These are phyloP conservation scores for Leccinellum rugosiceps DNA, from an alignment of 768 basidiomycete species.

Conservation along the genomic window DNA sequence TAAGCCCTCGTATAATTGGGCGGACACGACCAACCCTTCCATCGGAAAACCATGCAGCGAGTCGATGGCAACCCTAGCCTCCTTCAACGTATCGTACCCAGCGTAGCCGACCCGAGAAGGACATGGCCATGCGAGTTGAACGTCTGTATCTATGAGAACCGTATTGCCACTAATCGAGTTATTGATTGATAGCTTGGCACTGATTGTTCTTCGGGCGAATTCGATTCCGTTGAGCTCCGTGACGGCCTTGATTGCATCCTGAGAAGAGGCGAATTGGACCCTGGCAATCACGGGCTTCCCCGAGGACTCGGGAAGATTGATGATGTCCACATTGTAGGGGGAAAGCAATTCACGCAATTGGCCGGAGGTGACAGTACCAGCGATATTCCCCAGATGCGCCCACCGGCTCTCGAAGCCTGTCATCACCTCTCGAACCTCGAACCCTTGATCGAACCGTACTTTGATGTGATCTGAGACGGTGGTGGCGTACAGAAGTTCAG, in stretches of 20 bases:
- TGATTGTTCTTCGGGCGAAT: slow-evolving; percentile 39
- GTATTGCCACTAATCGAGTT: slow-evolving; percentile 35
- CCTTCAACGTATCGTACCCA: slow-evolving; percentile 51
- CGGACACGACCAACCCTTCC: slow-evolving; percentile 42
- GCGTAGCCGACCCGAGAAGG: slow-evolving; percentile 57
- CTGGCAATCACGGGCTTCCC: slow-evolving; percentile 32
- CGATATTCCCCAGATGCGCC: slow-evolving; percentile 53
- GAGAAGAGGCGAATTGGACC: slow-evolving; percentile 46
- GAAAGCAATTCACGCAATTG: slow-evolving; percentile 39
- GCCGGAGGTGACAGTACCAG: slow-evolving; percentile 29
- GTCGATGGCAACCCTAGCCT: slow-evolving; percentile 51
- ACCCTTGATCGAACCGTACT: slow-evolving; percentile 58
- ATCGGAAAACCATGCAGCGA: slow-evolving; percentile 37
- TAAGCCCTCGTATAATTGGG: slow-evolving; percentile 50
- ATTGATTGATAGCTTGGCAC: slow-evolving; percentile 44
- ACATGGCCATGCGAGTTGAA: slow-evolving; percentile 58
- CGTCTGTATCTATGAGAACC: slow-evolving; percentile 48
- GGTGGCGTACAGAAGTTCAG: slow-evolving; percentile 25
- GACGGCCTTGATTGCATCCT: slow-evolving; percentile 53
- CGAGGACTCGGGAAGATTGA: slow-evolving; percentile 32
- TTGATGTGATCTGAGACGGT: slow-evolving; percentile 53
- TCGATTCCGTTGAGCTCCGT: slow-evolving; percentile 45
- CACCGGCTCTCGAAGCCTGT: slow-evolving; percentile 73
- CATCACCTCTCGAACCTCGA: slow-evolving; percentile 49
- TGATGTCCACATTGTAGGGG: slow-evolving; percentile 40